Conservation (phyloP, 371 early-diverging fungal species). For the Circinella minor region DNA sequence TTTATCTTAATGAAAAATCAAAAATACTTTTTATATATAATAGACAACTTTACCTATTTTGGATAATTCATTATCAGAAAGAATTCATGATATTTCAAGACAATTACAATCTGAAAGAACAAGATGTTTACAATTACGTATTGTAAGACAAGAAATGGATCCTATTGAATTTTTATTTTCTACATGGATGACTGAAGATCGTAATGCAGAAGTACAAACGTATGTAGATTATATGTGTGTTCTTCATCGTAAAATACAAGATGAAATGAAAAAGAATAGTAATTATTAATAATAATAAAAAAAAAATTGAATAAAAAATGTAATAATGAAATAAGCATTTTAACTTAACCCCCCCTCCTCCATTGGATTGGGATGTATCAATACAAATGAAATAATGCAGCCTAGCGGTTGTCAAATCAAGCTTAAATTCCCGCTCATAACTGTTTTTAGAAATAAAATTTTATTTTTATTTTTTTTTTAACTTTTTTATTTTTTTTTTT, state of each 20-base stretch:
- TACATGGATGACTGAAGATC: constrained; percentile 81
- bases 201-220: constrained; percentile 86
- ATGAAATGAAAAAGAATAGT: constrained; percentile 62
- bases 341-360: no score
- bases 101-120: constrained; percentile 63
- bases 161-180: constrained; percentile 71
- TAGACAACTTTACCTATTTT: constrained; percentile 45
- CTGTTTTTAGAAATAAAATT: no score
- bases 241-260: constrained; percentile 89
- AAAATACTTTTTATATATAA: neutral
- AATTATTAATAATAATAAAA: constrained; percentile 22
- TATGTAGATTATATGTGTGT: constrained; percentile 94
- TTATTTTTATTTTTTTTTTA: neutral
- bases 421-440: no score
- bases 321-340: no score
- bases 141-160: constrained; percentile 68
- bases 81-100: constrained; percentile 64
- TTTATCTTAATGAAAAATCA: no score
- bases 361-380: no score
- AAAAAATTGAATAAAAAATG: neutral
- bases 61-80: constrained; percentile 61
- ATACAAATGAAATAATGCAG: no score
- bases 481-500: neutral
- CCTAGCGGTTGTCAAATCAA: no score
- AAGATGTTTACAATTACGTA: constrained; percentile 41